Evolutionary conservation across 331 rosid species (phyloP).

Genomic region (Malus hybrid): DNA sequence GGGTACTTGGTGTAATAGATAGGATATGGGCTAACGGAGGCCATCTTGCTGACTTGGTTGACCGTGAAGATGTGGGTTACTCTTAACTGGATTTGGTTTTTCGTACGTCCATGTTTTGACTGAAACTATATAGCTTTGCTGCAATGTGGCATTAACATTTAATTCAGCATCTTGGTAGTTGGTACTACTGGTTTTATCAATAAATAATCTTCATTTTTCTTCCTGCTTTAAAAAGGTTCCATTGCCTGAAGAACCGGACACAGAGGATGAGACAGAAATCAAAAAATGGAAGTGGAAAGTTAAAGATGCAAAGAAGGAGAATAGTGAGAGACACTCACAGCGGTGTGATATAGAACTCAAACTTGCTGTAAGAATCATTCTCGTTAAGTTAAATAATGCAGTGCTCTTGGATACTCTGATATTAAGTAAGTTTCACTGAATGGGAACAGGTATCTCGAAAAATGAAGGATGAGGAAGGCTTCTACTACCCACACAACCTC

Average conservation of each 20-base stretch:
- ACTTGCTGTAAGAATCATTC: conserved; percentile 66
- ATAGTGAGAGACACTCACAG: conserved; percentile 75
- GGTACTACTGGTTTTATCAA: background rate
- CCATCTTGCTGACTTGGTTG: conserved; percentile 62
- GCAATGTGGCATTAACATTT: background rate
- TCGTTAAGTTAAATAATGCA: conserved; percentile 1
- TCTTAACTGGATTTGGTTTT: background rate
- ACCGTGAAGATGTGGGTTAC: conserved; percentile 66
- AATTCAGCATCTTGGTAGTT: background rate
- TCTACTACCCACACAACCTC: conserved; percentile 90
- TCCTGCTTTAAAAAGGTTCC: conserved; percentile 36
- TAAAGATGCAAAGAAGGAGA: conserved; percentile 55
- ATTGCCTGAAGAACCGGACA: conserved; percentile 65
- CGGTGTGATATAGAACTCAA: conserved; percentile 87
- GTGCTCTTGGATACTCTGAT: conserved; percentile 2
- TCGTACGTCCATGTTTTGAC: background rate
- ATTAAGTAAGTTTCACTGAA: background rate
- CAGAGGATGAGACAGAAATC: conserved; percentile 62
- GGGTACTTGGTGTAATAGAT: conserved; percentile 68
- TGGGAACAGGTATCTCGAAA: conserved; percentile 74
- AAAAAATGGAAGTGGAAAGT: conserved; percentile 90
- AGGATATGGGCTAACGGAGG: conserved; percentile 94
- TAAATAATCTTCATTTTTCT: background rate
- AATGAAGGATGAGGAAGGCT: conserved; percentile 92
- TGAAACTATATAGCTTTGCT: background rate